Conservation (phyloP, 805 yeast genomes). For the Metschnikowia aberdeeniae region DNA sequence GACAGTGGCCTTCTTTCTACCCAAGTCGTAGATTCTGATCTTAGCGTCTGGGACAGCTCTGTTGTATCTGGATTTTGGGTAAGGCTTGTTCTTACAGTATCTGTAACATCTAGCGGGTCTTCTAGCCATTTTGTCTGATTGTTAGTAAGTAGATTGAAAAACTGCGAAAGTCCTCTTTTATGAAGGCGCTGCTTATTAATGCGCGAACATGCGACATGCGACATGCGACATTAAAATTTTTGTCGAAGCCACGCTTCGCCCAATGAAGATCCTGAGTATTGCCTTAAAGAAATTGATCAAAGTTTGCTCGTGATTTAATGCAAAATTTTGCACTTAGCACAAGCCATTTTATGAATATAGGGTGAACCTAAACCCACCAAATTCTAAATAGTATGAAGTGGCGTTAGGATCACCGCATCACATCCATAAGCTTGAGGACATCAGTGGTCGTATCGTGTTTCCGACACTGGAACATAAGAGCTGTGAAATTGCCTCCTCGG, state of each 20-base stretch:
- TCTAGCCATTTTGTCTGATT: constrained; percentile 87
- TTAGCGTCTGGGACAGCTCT: constrained; percentile 99
- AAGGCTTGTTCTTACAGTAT: constrained; percentile 99
- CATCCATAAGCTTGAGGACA: too few relatives aligned
- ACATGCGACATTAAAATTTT: neutral
- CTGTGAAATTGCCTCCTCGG: too few relatives aligned
- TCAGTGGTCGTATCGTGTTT: too few relatives aligned
- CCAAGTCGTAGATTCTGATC: constrained; percentile 98
- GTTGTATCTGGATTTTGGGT: constrained; percentile 99
- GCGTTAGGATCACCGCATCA: too few relatives aligned
- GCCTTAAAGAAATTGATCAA: neutral
- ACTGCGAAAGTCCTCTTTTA: neutral
- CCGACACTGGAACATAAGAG: too few relatives aligned
- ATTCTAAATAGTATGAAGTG: too few relatives aligned
- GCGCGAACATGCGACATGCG: neutral
- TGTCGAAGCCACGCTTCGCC: neutral
- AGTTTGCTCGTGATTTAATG: too few relatives aligned
- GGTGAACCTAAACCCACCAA: too few relatives aligned
- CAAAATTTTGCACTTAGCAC: too few relatives aligned
- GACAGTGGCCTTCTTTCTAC: constrained; percentile 99
- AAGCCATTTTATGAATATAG: too few relatives aligned
- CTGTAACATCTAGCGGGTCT: constrained; percentile 99
- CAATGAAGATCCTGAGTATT: neutral
- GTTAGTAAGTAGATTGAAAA: constrained; percentile 21
- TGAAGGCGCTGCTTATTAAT: constrained; percentile 1